Evolutionary conservation across 2,329 filamentous ascomycete genomes (phyloP), one percentile per base, ranked within the genome.

Genomic region (Periconia macrospinosa): DNA sequence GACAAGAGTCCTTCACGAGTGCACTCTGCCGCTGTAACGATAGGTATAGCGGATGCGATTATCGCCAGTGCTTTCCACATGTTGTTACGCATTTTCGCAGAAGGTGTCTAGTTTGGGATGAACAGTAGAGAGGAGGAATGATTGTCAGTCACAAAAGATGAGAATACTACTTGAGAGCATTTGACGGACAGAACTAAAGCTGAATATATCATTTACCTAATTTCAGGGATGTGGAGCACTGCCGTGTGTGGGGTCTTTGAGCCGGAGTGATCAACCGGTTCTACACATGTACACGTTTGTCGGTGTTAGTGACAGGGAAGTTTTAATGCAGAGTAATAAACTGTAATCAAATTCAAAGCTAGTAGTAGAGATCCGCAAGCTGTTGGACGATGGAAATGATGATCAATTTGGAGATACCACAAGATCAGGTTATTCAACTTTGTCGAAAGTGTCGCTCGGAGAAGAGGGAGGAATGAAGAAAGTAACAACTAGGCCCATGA

Each of bases 1-100:
- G 60, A 51, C 8, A 68, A 56, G 10, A 70, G 61, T n/a, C 59
- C 60, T 44, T 62, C 66, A 44, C 63, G 65, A 10, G 65, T 66
- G 47, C 65, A 70, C 30, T 61, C 59, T 52, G 58, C 59, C 27
- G 58, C 53, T 10, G 46, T 45, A 27, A 30, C 30, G 23, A 47
- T 10, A 8, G 40, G 9, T 6, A 19, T 11, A 7, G 47, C 23
- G 2, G 53, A 35, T n/a, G 46, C 27, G 19, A 56, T 3, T 3
- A 47, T 20, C 2, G 45, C 30, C 13, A 55, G 14, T 10, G 35
- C 47, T 37, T 23, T 48, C 27, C 49, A n/a, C 15, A 55, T 8
- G 11, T 3, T 37, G 33, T 37, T 6, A 6, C 15, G 11, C 41
- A 45, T 10, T 18, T 23, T 30, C 7, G 18, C 19, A 47, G 18